Conservation (phyloP, 306 rosid genomes). For the Rosa persica region DNA sequence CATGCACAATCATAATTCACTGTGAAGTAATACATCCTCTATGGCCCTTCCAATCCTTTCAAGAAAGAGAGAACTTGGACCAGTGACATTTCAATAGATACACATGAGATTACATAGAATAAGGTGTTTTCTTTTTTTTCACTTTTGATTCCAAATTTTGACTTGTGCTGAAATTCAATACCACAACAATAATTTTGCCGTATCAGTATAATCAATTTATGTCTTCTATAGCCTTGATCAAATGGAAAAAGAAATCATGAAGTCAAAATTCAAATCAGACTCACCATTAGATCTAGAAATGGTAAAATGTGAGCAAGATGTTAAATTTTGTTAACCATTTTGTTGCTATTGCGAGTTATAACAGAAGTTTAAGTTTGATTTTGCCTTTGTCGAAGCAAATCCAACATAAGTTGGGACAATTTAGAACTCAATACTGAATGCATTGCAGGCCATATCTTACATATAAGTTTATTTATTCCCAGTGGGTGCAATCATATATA, state of each 20-base stretch:
- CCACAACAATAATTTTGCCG: not conserved
- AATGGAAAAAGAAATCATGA: not conserved
- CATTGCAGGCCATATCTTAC: not conserved
- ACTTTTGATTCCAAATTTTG: not conserved
- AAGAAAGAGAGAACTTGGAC: constrained; percentile 5
- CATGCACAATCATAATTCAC: constrained; percentile 17
- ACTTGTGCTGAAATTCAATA: not conserved
- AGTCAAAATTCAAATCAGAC: not conserved
- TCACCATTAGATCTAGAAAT: not conserved
- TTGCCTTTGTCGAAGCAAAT: not conserved
- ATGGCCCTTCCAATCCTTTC: not conserved
- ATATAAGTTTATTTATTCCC: not conserved
- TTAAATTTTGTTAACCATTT: not conserved
- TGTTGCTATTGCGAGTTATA: not conserved
- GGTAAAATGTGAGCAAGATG: not conserved
- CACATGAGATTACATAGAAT: not conserved
- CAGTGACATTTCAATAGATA: constrained; percentile 2
- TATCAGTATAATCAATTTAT: not conserved
- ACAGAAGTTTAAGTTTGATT: not conserved
- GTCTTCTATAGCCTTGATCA: not conserved
- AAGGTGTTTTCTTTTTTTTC: not conserved
- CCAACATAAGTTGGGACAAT: not conserved
- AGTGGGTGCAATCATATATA: not conserved
- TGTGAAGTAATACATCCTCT: not conserved
- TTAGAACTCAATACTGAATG: not conserved